Evolutionary conservation across 768 basidiomycete species (phyloP), one percentile per base, ranked within the genome.

Genomic region (Termitomyces titanicus): DNA sequence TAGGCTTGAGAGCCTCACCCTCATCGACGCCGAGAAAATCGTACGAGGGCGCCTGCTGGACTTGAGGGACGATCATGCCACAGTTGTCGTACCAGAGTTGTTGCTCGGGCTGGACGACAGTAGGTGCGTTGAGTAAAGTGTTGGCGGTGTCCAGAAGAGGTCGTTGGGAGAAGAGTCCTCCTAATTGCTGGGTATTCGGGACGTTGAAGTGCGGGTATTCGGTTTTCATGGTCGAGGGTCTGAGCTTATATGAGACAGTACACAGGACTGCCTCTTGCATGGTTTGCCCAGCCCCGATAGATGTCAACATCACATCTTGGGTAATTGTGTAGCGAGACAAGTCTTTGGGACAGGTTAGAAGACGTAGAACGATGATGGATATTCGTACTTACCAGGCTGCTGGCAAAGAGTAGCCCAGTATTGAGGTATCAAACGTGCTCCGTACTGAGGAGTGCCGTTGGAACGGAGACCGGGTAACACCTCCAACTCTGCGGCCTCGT

Each of bases 321-420:
- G 64, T 55, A 6, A 69, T 59, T 1, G 63, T 60, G 50, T 64
- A 69, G 22, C 58, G 55, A 17, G 62, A 65, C 20, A 64, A 35
- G 34, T 63, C 68, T 66, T 11, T 22, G n/a, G 18, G 12, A 40
- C 24, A 20, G 44, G 29, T 51, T 27, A 29, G 18, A 29, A 5
- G n/a, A 27, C 38, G 51, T 27, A 13, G 5, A 25, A 24, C 6
- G 2, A 13, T 5, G n/a, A 17, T 15, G 12, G n/a, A n/a, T n/a
- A 47, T 25, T 25, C 5, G 5, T 22, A 60, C 64, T 51, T 45
- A 65, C 68, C 61, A 39, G 47, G 39, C 5, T 42, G 55, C 13
- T 64, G 57, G 45, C 65, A 63, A n/a, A 70, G n/a, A 2, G 55
- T 60, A 5, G 35, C 44, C 69, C 69, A 70, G 33, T 58, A 68